Percentiles rank a stretch among this genome's conserved stretches.
These are phyloP conservation scores for Dichotomopilus funicola DNA, from an alignment of 2,329 filamentous ascomycete genomes.

Conservation along the genomic window DNA sequence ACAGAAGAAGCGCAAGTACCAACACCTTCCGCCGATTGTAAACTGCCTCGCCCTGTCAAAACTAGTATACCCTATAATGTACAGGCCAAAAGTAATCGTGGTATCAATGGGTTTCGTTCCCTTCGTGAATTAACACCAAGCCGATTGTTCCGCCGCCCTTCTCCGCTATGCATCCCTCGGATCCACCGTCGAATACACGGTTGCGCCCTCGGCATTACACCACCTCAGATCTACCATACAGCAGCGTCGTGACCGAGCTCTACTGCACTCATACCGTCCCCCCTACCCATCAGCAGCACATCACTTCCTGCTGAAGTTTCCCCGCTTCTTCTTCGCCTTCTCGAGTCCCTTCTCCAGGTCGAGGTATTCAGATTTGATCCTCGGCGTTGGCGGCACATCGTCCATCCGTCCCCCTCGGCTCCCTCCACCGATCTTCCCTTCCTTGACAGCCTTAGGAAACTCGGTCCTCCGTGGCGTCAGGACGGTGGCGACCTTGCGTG, in stretches of 20 bases:
- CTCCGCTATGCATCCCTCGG: not conserved
- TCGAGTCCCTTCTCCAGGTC: conserved; percentile 55
- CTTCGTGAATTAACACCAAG: conserved; percentile 3
- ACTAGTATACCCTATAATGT: conserved; percentile 20
- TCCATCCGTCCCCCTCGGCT: conserved; percentile 32
- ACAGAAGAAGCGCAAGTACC: conserved; percentile 61
- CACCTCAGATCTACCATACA: no score
- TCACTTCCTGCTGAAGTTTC: conserved; percentile 32
- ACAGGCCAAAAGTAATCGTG: conserved; percentile 18
- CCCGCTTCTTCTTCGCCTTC: conserved; percentile 33
- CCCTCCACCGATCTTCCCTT: conserved; percentile 33
- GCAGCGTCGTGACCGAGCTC: not conserved
- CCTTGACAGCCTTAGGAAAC: conserved; percentile 53
- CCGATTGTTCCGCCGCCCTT: not conserved
- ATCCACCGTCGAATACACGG: no score
- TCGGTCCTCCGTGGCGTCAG: conserved; percentile 56
- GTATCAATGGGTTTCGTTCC: conserved; percentile 10
- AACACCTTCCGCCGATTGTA: conserved; percentile 68
- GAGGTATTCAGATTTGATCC: conserved; percentile 46
- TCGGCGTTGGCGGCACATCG: conserved; percentile 55
- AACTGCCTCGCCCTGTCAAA: conserved; percentile 19
- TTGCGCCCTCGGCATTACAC: no score
- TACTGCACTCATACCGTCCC: not conserved
- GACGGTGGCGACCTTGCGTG: conserved; percentile 53
- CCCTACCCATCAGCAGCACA: not conserved